A percentile compares a stretch with the other conserved stretches of the same genome.
Evolutionary conservation across 148 eudicot species (phyloP).

Genomic region (Cornus kousa): DNA sequence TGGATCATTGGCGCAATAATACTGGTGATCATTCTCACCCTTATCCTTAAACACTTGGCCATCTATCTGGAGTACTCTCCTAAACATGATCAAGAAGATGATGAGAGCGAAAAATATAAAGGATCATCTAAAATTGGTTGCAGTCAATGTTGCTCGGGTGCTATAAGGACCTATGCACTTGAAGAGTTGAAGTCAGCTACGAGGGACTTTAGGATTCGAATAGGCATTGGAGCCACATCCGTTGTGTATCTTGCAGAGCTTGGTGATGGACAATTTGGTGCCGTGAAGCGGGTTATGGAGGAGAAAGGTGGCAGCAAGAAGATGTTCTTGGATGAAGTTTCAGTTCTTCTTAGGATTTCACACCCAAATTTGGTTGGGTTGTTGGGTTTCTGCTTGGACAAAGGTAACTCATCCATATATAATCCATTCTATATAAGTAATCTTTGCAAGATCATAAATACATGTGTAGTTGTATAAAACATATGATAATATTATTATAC

Average conservation of each 20-base stretch:
- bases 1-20: slow-evolving; percentile 27
- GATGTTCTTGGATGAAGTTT: slow-evolving; percentile 52
- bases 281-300: slow-evolving; percentile 51
- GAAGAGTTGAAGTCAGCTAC: slow-evolving; percentile 48
- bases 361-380: slow-evolving; percentile 54
- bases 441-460: too few relatives aligned
- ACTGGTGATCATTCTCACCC: slow-evolving; percentile 23
- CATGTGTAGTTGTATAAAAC: neutral
- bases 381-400: slow-evolving; percentile 52
- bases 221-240: slow-evolving; percentile 50
- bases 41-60: slow-evolving; percentile 26
- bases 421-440: neutral
- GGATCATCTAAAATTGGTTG: neutral
- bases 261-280: slow-evolving; percentile 44
- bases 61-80: slow-evolving; percentile 16
- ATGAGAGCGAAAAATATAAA: slow-evolving; percentile 3
- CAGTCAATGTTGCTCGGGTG: neutral
- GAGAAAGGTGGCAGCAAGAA: slow-evolving; percentile 52
- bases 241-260: slow-evolving; percentile 50
- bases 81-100: neutral
- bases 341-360: slow-evolving; percentile 52
- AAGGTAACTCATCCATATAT: slow-evolving; percentile 21
- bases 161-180: slow-evolving; percentile 40
- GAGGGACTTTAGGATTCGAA: slow-evolving; percentile 32
- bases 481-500: too few relatives aligned